Conservation (phyloP, 805 yeast species). For the Lipomyces japonicus region DNA sequence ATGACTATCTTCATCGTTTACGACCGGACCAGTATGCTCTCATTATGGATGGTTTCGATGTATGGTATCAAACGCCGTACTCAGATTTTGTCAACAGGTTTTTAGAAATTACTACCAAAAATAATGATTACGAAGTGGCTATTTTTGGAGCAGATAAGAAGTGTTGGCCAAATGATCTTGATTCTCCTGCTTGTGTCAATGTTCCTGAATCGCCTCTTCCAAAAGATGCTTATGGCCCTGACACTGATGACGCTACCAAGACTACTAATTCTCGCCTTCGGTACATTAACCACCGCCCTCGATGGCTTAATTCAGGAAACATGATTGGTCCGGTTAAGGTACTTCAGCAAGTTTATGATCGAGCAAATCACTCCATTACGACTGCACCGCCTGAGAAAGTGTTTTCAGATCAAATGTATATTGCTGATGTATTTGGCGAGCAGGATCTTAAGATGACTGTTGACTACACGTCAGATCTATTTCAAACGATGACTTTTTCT, state of each 20-base stretch:
- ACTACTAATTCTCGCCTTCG: slow-evolving; percentile 1
- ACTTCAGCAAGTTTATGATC: slow-evolving; percentile 22
- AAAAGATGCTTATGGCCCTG: slow-evolving; percentile 17
- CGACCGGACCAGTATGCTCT: slow-evolving; percentile 14
- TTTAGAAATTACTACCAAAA: slow-evolving; percentile 7
- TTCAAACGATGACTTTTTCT: slow-evolving; percentile 29
- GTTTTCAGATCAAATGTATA: slow-evolving; percentile 26
- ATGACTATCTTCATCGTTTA: slow-evolving; percentile 15
- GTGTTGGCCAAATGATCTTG: slow-evolving; percentile 27
- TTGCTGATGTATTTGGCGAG: slow-evolving; percentile 27
- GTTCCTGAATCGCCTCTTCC: slow-evolving; percentile 28
- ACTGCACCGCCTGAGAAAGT: slow-evolving; percentile 18
- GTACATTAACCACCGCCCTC: slow-evolving; percentile 23
- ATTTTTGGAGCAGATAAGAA: slow-evolving; percentile 28
- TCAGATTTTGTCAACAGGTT: slow-evolving; percentile 12
- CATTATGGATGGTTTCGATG: slow-evolving; percentile 26
- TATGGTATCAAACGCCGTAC: slow-evolving; percentile 23
- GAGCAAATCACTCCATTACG: slow-evolving; percentile 22
- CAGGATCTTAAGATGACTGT: slow-evolving; percentile 22
- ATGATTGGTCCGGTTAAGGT: slow-evolving; percentile 26
- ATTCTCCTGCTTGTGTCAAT: slow-evolving; percentile 23
- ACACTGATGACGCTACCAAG: slow-evolving; percentile 19
- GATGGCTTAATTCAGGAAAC: slow-evolving; percentile 29
- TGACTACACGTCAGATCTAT: slow-evolving; percentile 21
- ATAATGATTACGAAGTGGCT: slow-evolving; percentile 3